Evolutionary conservation across 2,329 filamentous ascomycete genomes (phyloP).

Genomic region (Cadophora sp.): DNA sequence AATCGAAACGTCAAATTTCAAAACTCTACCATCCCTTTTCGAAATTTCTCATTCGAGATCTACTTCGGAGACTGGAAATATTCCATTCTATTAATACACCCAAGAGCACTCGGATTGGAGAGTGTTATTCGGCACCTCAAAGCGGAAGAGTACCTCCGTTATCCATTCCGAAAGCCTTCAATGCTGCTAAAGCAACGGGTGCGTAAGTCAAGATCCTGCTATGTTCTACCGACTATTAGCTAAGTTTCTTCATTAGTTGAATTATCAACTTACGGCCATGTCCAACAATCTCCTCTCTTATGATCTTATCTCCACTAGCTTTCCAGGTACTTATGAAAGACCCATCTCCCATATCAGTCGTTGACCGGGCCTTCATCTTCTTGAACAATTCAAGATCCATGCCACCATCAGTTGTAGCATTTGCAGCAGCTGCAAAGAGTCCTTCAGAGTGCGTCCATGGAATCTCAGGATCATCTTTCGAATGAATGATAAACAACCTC

Average conservation of each 20-base stretch:
- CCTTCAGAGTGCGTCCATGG: slow-evolving; percentile 73
- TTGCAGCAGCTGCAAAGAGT: slow-evolving; percentile 66
- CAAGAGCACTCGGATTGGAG: too few species aligned
- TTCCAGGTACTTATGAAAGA: slow-evolving; percentile 46
- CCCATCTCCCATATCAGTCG: slow-evolving; percentile 44
- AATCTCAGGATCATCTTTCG: slow-evolving; percentile 82
- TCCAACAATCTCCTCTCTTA: slow-evolving; percentile 44
- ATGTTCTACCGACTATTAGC: slow-evolving; percentile 59
- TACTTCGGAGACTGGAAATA: too few species aligned
- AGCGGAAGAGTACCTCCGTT: slow-evolving; percentile 30
- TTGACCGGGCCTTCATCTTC: slow-evolving; percentile 43
- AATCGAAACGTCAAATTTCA: too few species aligned
- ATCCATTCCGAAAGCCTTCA: slow-evolving; percentile 65
- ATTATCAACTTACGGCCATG: slow-evolving; percentile 43
- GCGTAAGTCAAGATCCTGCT: slow-evolving; percentile 72
- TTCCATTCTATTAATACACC: too few species aligned
- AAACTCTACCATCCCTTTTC: too few species aligned
- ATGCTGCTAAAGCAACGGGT: slow-evolving; percentile 67
- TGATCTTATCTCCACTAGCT: slow-evolving; percentile 41
- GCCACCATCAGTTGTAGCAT: slow-evolving; percentile 53
- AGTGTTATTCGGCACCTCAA: slow-evolving; percentile 5
- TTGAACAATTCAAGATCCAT: slow-evolving; percentile 37
- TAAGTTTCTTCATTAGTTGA: background rate
- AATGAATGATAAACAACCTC: slow-evolving; percentile 78
- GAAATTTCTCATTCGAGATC: too few species aligned